Base-by-base conservation (phyloP, 352 stramenopile genomes). In the Globisporangium uncinulatum region DNA sequence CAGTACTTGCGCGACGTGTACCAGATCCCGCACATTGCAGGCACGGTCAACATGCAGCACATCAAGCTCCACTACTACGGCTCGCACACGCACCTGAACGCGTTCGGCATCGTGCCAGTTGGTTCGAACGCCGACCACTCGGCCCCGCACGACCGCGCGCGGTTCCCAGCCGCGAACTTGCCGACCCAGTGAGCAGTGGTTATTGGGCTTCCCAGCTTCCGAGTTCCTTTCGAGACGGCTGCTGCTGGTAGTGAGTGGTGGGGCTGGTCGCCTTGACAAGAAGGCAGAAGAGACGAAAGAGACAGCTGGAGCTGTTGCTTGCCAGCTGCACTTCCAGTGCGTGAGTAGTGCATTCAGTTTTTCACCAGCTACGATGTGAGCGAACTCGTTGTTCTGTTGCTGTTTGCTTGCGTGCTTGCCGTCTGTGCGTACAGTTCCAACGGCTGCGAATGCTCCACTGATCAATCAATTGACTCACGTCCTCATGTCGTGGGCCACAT, bases 41-140 rank as follows among this genome's bases (percentile, higher is more conserved):
- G 83, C 45, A 89, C 89, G 20, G 79, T 98, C 41, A 87, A 98
- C 68, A 98, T 99, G 85, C 73, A 97, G 48, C 94, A 99, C 63
- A 98, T 99, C 71, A 98, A 98, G 76, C 70, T 86, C 21, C 95
- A 99, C 75, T 99, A 99, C 75, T 99, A 96, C 68, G 89, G 80
- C 32, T 97, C 83, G 19, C 95, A 99, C 74, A 91, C 89, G 42
- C 74, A 89, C 51, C 77, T 98, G 24, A 99, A 99, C 76, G 64
- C 81, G 39, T 98, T 88, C 51, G 91, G 87, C 43, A 97, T 99
- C 66, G 76, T 99, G 41, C 93, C 96, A 0, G 76, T 75, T 45
- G 91, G 94, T 17, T 73, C 77, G 2, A 71, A 87, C 46, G 65
- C 63, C 11, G 67, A 91, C 62, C 72, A 76, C 41, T 66, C 54